Percentiles rank a stretch among this genome's conserved stretches.
Conservation (phyloP, 305 asterid species). For the Fraxinus albicans region DNA sequence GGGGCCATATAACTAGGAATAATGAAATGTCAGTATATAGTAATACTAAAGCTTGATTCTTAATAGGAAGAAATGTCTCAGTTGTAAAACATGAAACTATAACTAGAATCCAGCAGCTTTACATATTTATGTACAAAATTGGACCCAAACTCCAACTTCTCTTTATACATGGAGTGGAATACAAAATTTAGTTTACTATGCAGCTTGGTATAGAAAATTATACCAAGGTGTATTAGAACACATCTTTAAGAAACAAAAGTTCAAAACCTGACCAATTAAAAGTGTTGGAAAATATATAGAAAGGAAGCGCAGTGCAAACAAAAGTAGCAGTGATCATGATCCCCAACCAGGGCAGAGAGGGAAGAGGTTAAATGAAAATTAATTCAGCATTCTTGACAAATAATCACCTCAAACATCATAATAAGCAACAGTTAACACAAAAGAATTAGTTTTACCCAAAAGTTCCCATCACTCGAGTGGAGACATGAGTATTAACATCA, state of each 20-base stretch:
- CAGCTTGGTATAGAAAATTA: not conserved
- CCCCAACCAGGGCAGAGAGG: not conserved
- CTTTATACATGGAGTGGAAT: not conserved
- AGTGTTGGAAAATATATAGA: not conserved
- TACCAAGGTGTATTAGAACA: not conserved
- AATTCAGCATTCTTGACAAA: not conserved
- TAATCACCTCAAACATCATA: not conserved
- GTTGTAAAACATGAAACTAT: not conserved
- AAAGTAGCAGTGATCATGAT: not conserved
- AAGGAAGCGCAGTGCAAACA: not conserved
- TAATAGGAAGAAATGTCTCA: not conserved
- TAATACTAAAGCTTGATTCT: not conserved
- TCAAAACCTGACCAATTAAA: not conserved
- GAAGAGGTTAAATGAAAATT: not conserved
- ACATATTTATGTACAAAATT: not conserved
- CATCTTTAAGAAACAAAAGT: not conserved
- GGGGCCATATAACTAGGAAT: slow-evolving; percentile 67
- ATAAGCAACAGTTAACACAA: not conserved
- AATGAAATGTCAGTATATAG: not conserved
- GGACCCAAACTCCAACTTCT: not conserved
- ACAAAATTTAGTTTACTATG: not conserved
- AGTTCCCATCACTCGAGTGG: slow-evolving; percentile 96
- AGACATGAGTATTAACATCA: slow-evolving; percentile 79
- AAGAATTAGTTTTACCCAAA: slow-evolving; percentile 60
- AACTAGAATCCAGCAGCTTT: not conserved